Base-by-base conservation (phyloP, 352 stramenopile species). In the Phytophthora capsici region DNA sequence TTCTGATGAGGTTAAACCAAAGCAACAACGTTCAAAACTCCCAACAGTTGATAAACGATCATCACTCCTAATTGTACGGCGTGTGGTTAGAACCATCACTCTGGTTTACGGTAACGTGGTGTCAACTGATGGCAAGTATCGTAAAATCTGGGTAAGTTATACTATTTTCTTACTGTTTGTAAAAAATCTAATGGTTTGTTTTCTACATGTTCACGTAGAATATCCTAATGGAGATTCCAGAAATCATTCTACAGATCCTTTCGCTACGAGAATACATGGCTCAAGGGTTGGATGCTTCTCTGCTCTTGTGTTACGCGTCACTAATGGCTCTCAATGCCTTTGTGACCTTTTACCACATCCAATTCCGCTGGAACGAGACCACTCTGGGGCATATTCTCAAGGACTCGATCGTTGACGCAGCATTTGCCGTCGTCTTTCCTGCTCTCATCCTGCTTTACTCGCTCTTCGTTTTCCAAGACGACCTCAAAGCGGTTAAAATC, bases 241-340 rank as follows among this genome's bases (percentile, higher is more conserved):
- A 78, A 48, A 36, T 78, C 23, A 36, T 69, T 34, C 55, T 78
- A 19, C 69, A 78, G 36, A 52, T 63, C 25, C 36, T 75, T 28
- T 64, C 65, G 6, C 10, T 78, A 16, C 55, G 43, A 17, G 57
- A 66, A 3, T 50, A 79, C 50, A 75, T 82, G 44, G 28, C 17
- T 4, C 51, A 69, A 62, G 76, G 76, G 0, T 26, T 78, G 1
- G 48, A 69, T 20, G 2, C 36, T 4, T 50, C 50, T 8, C 23
- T 84, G 5, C 48, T 84, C 3, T 71, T 67, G 22, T 54, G 52
- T 16, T 82, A 82, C 38, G 73, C 77, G 10, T 50, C 45, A 0
- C 43, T 82, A 1, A 82, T 85, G 73, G 57, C 65, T 19, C 25
- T 75, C 26, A 85, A 85, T 56, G 69, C 66, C 6, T 61, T 77